phyloP scores from a whole-genome alignment of 192 early-diverging fungal species.

The Mortierella antarctica region DNA sequence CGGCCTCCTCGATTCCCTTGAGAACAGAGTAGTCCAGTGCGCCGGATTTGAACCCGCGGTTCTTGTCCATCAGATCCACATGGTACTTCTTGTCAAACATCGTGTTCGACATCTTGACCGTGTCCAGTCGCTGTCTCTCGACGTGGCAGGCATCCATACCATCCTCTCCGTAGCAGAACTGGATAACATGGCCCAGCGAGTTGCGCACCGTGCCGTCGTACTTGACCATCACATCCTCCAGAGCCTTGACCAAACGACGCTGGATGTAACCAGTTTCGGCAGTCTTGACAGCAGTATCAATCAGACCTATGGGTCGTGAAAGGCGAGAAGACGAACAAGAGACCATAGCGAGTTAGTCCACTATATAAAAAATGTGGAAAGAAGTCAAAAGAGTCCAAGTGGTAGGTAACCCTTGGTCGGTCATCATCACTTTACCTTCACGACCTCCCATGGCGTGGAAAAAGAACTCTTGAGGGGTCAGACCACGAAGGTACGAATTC shows the following conservation, averaged over 20 bases:
- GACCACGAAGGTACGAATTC: slow-evolving; percentile 89
- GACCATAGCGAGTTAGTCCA: neutral
- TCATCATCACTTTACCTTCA: slow-evolving; percentile 68
- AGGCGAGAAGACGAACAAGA: slow-evolving; percentile 1
- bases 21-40: slow-evolving; percentile 77
- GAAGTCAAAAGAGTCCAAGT: neutral
- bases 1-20: slow-evolving; percentile 81
- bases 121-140: slow-evolving; percentile 82
- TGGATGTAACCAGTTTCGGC: slow-evolving; percentile 99
- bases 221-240: slow-evolving; percentile 98
- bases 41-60: slow-evolving; percentile 72
- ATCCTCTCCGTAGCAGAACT: slow-evolving; percentile 99
- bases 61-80: slow-evolving; percentile 80
- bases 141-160: slow-evolving; percentile 95
- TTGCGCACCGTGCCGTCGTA: slow-evolving; percentile 98
- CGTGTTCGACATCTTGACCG: slow-evolving; percentile 73
- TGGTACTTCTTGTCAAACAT: slow-evolving; percentile 84
- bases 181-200: slow-evolving; percentile 91
- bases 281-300: slow-evolving; percentile 99
- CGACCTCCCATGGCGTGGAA: slow-evolving; percentile 99
- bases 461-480: slow-evolving; percentile 98
- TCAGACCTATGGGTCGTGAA: slow-evolving; percentile 70
- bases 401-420: too few relatives aligned
- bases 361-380: neutral
- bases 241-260: slow-evolving; percentile 96